phyloP scores from a whole-genome alignment of 371 early-diverging fungal species.

The Aphelidium insulamus region DNA sequence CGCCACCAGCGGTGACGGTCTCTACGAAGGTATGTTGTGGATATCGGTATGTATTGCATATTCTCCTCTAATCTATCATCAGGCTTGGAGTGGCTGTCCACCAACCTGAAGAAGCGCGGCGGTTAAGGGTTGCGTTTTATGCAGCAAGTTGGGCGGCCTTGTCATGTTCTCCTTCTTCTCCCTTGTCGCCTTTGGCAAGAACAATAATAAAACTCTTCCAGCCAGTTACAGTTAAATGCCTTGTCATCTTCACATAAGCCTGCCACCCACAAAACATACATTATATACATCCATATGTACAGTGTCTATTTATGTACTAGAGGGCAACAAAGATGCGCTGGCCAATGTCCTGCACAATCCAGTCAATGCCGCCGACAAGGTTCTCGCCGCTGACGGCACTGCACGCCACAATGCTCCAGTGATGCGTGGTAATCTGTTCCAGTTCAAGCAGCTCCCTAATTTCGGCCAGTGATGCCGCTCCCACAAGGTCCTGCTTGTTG shows the following conservation, averaged over 20 bases:
- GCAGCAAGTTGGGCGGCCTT: too few relatives aligned
- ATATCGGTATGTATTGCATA: too few relatives aligned
- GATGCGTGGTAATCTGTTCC: conserved; percentile 54
- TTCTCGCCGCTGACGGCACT: conserved; percentile 78
- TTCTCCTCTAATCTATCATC: too few relatives aligned
- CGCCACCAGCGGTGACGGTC: conserved; percentile 81
- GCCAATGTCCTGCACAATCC: conserved; percentile 79
- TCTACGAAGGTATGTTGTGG: conserved; percentile 66
- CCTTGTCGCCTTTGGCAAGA: too few relatives aligned
- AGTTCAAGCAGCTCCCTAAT: conserved; percentile 49
- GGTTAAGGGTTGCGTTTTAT: too few relatives aligned
- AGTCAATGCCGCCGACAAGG: conserved; percentile 68
- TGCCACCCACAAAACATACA: too few relatives aligned
- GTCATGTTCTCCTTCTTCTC: too few relatives aligned
- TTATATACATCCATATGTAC: too few relatives aligned
- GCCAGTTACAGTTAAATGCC: too few relatives aligned
- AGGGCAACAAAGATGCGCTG: conserved; percentile 34
- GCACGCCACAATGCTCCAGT: conserved; percentile 74
- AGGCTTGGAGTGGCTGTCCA: conserved; percentile 55
- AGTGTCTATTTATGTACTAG: too few relatives aligned
- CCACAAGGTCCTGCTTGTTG: conserved; percentile 85
- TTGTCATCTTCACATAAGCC: too few relatives aligned
- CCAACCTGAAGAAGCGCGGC: conserved; percentile 24
- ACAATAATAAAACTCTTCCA: too few relatives aligned
- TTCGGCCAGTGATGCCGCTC: conserved; percentile 45